A percentile compares a stretch with the other conserved stretches of the same genome.
These are phyloP conservation scores for Polytrichum formosum DNA, from an alignment of 225 moss, liverwort and hornwort genomes.

Conservation along the genomic window DNA sequence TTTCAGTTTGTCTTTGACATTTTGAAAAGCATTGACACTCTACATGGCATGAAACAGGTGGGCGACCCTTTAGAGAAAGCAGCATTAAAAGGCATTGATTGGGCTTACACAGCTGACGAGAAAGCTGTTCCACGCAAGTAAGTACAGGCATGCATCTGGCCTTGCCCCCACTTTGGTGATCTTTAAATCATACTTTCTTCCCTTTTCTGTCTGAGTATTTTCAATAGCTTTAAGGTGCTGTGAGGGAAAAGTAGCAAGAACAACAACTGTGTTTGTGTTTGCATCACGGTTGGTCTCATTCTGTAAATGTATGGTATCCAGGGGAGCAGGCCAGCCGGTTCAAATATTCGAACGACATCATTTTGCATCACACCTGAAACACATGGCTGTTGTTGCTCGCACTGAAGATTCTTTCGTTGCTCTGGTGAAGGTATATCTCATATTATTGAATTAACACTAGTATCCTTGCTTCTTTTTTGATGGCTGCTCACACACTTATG, in stretches of 20 bases:
- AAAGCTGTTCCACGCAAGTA: slow-evolving; percentile 69
- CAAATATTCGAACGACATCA: slow-evolving; percentile 90
- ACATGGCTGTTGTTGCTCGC: slow-evolving; percentile 90
- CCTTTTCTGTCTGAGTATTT: too few species aligned
- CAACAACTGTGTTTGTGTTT: too few species aligned
- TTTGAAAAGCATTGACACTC: neutral
- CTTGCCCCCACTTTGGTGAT: slow-evolving; percentile 10
- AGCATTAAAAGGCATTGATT: slow-evolving; percentile 89
- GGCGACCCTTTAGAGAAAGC: slow-evolving; percentile 99
- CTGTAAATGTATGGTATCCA: slow-evolving; percentile 25
- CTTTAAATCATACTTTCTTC: neutral
- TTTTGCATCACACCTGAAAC: slow-evolving; percentile 90
- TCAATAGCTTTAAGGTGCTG: too few species aligned
- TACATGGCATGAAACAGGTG: slow-evolving; percentile 48
- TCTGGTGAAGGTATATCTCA: slow-evolving; percentile 69
- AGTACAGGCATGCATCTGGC: slow-evolving; percentile 19
- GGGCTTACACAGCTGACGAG: slow-evolving; percentile 91
- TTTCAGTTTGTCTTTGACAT: neutral
- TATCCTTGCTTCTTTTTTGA: too few species aligned
- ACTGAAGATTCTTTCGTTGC: slow-evolving; percentile 63
- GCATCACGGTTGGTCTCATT: too few species aligned
- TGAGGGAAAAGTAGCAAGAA: too few species aligned
- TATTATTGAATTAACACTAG: too few species aligned
- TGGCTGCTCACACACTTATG: too few species aligned
- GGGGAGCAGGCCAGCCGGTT: slow-evolving; percentile 71